A percentile compares a stretch with the other conserved stretches of the same genome.
Evolutionary conservation across 2,329 filamentous ascomycete species (phyloP).

Genomic region (Pochonia chlamydosporia): DNA sequence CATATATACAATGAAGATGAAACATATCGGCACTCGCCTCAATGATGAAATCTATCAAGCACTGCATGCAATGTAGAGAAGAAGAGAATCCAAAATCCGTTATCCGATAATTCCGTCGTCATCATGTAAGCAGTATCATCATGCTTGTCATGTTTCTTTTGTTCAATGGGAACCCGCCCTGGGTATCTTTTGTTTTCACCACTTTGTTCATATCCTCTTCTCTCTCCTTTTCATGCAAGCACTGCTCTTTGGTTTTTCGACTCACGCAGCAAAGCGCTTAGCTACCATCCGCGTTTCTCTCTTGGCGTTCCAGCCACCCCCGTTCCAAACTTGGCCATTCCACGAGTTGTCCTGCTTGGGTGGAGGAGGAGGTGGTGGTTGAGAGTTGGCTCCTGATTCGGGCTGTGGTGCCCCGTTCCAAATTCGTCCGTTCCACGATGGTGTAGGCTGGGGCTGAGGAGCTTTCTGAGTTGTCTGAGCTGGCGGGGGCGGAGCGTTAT

Average conservation of each 20-base stretch:
- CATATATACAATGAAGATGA: constrained; percentile 6
- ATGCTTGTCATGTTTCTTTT: neutral
- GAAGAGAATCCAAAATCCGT: neutral
- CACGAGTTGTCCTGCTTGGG: neutral
- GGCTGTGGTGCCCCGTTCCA: constrained; percentile 3
- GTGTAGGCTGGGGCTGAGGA: neutral
- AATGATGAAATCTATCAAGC: constrained; percentile 2
- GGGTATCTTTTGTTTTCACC: neutral
- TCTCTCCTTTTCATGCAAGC: neutral
- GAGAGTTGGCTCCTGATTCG: neutral
- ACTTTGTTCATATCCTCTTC: neutral
- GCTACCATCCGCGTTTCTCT: neutral
- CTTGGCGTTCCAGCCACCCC: constrained; percentile 1
- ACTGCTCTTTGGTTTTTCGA: neutral
- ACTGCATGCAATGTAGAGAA: neutral
- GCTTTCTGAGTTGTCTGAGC: neutral
- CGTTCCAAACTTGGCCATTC: constrained; percentile 8
- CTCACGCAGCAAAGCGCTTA: neutral
- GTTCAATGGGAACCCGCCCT: constrained; percentile 3
- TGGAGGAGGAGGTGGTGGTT: neutral
- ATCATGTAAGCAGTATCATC: constrained; percentile 3
- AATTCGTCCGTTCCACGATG: neutral
- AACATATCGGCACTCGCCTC: neutral
- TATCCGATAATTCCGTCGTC: neutral
- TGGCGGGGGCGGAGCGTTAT: neutral